Evolutionary conservation across 768 basidiomycete genomes (phyloP).

Genomic region (Tylopilus subfusipes): DNA sequence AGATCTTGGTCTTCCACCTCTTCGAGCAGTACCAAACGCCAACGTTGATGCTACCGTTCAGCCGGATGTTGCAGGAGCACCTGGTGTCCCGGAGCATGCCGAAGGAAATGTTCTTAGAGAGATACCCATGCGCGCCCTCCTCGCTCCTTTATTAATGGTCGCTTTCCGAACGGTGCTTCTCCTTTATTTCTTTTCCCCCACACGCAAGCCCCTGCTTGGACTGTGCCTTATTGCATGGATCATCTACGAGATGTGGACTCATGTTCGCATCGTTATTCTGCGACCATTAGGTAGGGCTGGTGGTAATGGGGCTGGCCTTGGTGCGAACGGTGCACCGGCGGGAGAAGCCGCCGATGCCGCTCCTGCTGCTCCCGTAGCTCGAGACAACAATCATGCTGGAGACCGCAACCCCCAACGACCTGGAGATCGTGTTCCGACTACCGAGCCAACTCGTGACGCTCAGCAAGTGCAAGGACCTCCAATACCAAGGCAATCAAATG

Average conservation of each 20-base stretch:
- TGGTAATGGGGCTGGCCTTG: conserved; percentile 20
- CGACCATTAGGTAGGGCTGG: conserved; percentile 36
- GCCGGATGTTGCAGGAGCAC: conserved; percentile 17
- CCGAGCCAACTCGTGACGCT: conserved; percentile 11
- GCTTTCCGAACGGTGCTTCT: conserved; percentile 62
- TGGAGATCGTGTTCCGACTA: conserved; percentile 14
- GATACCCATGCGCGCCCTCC: conserved; percentile 61
- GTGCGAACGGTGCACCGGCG: conserved; percentile 20
- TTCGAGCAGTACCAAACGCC: conserved; percentile 37
- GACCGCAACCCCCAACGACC: conserved; percentile 16
- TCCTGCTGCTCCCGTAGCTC: conserved; percentile 21
- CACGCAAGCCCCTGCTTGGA: conserved; percentile 67
- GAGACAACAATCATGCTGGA: conserved; percentile 13
- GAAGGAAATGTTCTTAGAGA: conserved; percentile 45
- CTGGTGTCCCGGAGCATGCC: conserved; percentile 14
- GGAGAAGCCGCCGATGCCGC: conserved; percentile 20
- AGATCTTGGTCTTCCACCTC: conserved; percentile 58
- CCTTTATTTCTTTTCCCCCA: conserved; percentile 74
- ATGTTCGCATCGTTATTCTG: conserved; percentile 48
- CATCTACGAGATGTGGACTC: conserved; percentile 72
- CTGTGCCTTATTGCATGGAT: conserved; percentile 66
- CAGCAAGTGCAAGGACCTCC: conserved; percentile 29
- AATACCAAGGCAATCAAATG: conserved; percentile 29
- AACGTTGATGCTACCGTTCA: conserved; percentile 20
- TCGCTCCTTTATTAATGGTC: conserved; percentile 68